A percentile compares a stretch with the other conserved stretches of the same genome.
Evolutionary conservation across 805 yeast species (phyloP).

Genomic region (Suhomyces sp.): DNA sequence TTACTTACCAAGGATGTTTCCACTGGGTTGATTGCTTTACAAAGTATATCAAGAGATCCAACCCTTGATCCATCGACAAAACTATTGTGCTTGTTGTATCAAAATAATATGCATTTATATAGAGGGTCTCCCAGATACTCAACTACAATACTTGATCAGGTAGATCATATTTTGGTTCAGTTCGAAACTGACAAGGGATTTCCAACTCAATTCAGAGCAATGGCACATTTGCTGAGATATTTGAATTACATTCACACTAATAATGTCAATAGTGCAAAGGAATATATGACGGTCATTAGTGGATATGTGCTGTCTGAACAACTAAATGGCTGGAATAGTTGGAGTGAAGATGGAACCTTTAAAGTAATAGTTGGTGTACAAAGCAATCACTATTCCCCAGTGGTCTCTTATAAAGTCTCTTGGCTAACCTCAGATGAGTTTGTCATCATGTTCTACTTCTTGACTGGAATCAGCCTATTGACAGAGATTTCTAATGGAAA

Average conservation of each 20-base stretch:
- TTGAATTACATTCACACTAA: slow-evolving; percentile 14
- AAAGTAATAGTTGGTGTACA: slow-evolving; percentile 3
- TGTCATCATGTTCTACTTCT: slow-evolving; percentile 38
- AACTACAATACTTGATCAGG: slow-evolving; percentile 6
- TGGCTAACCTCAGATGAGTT: slow-evolving; percentile 49
- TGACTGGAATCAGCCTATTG: slow-evolving; percentile 42
- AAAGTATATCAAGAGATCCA: slow-evolving; percentile 7
- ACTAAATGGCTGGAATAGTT: slow-evolving; percentile 16
- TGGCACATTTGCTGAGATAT: slow-evolving; percentile 14
- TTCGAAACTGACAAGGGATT: too few relatives aligned
- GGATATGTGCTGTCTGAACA: slow-evolving; percentile 17
- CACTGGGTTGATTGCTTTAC: slow-evolving; percentile 22
- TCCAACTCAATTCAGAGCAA: slow-evolving; percentile 16
- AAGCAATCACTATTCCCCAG: too few relatives aligned
- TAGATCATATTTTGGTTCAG: slow-evolving; percentile 7
- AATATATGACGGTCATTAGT: slow-evolving; percentile 11
- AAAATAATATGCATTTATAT: slow-evolving; percentile 16
- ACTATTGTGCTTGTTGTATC: slow-evolving; percentile 13
- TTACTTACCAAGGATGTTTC: slow-evolving; percentile 25
- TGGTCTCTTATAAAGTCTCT: slow-evolving; percentile 24
- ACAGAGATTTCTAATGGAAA: slow-evolving; percentile 35
- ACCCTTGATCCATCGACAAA: slow-evolving; percentile 8
- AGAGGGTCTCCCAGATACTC: slow-evolving; percentile 17
- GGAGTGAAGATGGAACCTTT: slow-evolving; percentile 20
- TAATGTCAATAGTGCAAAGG: slow-evolving; percentile 10